phyloP scores from a whole-genome alignment of 129 eudicot genomes.

The Chrysanthemum seticuspe region DNA sequence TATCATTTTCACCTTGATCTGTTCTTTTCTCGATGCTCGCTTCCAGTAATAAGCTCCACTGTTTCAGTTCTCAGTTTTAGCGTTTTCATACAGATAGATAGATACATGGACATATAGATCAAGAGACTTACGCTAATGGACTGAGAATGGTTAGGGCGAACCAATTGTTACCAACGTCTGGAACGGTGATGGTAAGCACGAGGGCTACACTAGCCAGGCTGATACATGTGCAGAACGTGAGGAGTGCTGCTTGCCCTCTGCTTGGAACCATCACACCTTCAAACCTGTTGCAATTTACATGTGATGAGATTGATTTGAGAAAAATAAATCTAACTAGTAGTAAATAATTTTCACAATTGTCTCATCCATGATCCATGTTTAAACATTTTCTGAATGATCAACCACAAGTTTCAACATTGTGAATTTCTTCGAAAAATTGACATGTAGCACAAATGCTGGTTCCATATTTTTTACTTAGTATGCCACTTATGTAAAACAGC shows the following conservation, averaged over 20 bases:
- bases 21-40: constrained; percentile 82
- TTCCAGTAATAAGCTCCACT: constrained; percentile 92
- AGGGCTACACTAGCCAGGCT: constrained; percentile 89
- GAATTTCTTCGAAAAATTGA: too few species aligned
- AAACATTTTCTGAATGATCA: too few species aligned
- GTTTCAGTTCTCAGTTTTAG: constrained; percentile 30
- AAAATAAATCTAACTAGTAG: not conserved
- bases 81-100: not conserved
- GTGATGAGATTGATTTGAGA: not conserved
- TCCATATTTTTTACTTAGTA: too few species aligned
- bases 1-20: constrained; percentile 82
- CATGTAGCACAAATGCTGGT: too few species aligned
- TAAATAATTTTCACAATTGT: too few species aligned
- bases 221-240: constrained; percentile 90
- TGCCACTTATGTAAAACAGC: too few species aligned
- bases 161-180: constrained; percentile 84
- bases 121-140: constrained; percentile 68
- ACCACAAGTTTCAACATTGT: too few species aligned
- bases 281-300: constrained; percentile 41
- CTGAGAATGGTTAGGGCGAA: constrained; percentile 68
- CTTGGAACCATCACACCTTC: constrained; percentile 95
- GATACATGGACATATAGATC: not conserved
- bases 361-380: too few species aligned
- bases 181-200: constrained; percentile 79
- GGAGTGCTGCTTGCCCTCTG: constrained; percentile 85